Conservation (phyloP, 2,329 filamentous ascomycete genomes). For the Ceratocystis harringtonii region DNA sequence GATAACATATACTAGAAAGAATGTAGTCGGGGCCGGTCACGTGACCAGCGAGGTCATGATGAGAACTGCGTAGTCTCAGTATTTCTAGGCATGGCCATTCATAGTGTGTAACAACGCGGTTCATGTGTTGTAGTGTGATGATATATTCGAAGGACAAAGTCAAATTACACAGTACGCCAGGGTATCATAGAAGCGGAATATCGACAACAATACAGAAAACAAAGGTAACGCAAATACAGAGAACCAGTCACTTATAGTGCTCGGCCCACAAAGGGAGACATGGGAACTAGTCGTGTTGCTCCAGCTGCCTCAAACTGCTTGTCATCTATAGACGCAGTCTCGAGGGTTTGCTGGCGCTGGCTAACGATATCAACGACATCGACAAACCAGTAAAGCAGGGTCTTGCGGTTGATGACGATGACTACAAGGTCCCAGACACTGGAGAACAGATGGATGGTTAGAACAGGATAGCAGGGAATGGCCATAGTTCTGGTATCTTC, state of each 20-base stretch:
- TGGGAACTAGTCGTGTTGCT: neutral
- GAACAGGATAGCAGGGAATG: neutral
- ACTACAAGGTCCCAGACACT: constrained; percentile 18
- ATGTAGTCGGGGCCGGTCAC: too few relatives aligned
- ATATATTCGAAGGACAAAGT: neutral
- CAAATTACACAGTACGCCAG: neutral
- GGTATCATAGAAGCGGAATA: constrained; percentile 2
- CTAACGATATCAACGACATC: neutral
- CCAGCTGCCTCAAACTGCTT: neutral
- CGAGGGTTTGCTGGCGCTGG: neutral
- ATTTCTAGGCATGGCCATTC: neutral
- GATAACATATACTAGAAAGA: too few relatives aligned
- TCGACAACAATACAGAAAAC: neutral
- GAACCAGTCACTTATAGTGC: neutral
- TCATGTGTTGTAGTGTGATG: neutral
- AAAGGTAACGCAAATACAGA: neutral
- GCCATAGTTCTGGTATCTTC: constrained; percentile 16
- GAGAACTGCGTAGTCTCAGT: too few relatives aligned
- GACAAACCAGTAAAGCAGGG: constrained; percentile 10
- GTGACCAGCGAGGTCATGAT: too few relatives aligned
- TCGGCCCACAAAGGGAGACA: constrained; percentile 8
- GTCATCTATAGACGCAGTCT: neutral
- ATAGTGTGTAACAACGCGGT: neutral
- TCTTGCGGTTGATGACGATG: constrained; percentile 15
- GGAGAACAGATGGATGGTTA: neutral